These are phyloP conservation scores for Aspergillus sp. DNA, from an alignment of 2,329 filamentous ascomycete species.

Conservation along the genomic window DNA sequence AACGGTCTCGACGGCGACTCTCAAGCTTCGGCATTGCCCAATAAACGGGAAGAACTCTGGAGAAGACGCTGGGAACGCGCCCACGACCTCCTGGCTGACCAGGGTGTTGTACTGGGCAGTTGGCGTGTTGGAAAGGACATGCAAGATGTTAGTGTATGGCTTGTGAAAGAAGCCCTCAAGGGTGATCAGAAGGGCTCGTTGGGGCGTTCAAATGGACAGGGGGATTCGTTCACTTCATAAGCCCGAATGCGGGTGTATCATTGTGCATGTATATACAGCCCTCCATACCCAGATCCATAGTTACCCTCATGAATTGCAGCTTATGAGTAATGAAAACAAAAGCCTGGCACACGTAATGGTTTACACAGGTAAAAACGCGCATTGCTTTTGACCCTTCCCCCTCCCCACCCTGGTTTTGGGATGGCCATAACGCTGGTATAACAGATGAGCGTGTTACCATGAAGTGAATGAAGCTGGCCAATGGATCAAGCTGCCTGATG, in stretches of 20 bases:
- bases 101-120: conserved; percentile 44
- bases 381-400: too few species aligned
- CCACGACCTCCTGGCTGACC: conserved; percentile 40
- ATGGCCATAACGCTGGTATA: too few species aligned
- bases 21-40: conserved; percentile 32
- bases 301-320: too few species aligned
- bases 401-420: too few species aligned
- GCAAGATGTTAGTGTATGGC: conserved; percentile 42
- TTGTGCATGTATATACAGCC: neutral
- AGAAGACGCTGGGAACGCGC: conserved; percentile 48
- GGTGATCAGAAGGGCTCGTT: conserved; percentile 10
- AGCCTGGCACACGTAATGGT: too few species aligned
- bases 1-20: conserved; percentile 16
- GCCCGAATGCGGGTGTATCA: neutral
- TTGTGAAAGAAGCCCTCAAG: conserved; percentile 42
- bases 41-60: conserved; percentile 51
- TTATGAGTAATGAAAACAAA: conserved; percentile 26
- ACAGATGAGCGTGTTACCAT: too few species aligned
- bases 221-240: neutral
- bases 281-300: too few species aligned
- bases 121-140: conserved; percentile 49
- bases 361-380: too few species aligned
- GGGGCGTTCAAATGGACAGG: neutral
- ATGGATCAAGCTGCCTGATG: too few species aligned
- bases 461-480: too few species aligned